Conservation (phyloP, 2,329 filamentous ascomycete species). For the Aspergillus pseudoviridinutans region DNA sequence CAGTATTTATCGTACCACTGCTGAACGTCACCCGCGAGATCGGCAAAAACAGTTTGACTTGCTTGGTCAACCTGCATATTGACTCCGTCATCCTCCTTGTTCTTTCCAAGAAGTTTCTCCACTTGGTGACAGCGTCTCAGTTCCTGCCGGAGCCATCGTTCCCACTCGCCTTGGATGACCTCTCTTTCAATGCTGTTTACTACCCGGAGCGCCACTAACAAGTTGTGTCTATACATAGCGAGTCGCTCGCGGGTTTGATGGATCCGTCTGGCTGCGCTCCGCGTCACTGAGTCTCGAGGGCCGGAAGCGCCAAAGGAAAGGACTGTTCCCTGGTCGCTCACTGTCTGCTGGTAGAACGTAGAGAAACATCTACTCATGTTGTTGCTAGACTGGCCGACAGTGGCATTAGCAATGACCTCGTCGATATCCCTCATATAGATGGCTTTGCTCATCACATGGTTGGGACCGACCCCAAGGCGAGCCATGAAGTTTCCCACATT, state of each 20-base stretch:
- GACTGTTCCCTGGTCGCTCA: constrained; percentile 29
- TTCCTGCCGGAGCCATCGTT: constrained; percentile 85
- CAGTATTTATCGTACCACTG: constrained; percentile 61
- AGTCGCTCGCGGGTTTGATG: constrained; percentile 78
- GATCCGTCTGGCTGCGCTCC: constrained; percentile 53
- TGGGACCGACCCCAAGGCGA: constrained; percentile 72
- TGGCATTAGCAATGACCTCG: constrained; percentile 50
- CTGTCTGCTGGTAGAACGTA: constrained; percentile 42
- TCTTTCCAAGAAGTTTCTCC: constrained; percentile 42
- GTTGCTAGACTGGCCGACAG: constrained; percentile 23
- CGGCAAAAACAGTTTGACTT: constrained; percentile 29
- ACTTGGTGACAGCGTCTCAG: constrained; percentile 67
- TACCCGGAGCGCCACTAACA: constrained; percentile 84
- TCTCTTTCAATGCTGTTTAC: constrained; percentile 87
- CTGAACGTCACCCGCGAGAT: constrained; percentile 44
- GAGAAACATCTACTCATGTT: constrained; percentile 39
- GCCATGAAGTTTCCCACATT: constrained; percentile 77
- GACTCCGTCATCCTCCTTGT: constrained; percentile 17
- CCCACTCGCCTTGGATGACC: constrained; percentile 83
- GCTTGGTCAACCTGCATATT: constrained; percentile 19
- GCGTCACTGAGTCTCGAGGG: constrained; percentile 27
- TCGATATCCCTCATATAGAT: constrained; percentile 81
- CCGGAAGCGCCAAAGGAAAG: constrained; percentile 26
- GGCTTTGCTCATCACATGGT: constrained; percentile 75
- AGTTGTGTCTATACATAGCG: constrained; percentile 79